Evolutionary conservation across 1,139 yeast species (phyloP), one percentile per base, ranked within the genome.

Genomic region (Debaryomycetaceae sp.): DNA sequence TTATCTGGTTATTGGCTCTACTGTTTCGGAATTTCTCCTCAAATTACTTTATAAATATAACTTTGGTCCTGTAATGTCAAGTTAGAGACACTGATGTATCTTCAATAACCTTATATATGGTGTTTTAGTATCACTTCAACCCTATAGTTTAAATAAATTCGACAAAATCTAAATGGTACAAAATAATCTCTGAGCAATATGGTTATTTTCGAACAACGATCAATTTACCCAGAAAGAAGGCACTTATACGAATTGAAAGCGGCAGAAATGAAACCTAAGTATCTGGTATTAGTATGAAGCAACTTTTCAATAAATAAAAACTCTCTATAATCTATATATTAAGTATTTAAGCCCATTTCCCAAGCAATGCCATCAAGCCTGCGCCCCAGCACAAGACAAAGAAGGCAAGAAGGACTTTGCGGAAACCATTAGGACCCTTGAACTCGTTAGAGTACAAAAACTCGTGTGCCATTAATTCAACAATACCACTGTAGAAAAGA

Each of bases 401-500:
- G 43, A 49, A 62, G 2, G 65, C 71, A 9, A 43, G 24, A 28
- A 61, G 33, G 48, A 58, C 50, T 14, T 48, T 49, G n/a, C 35
- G 32, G 38, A 51, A 46, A 6, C 54, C 53, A 4, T 43, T 39
- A 13, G 48, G 50, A 4, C 50, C 52, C 39, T 53, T 48, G 41
- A 65, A 58, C 30, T 56, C 65, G n/a, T 47, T 45, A 7, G 67
- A 63, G 36, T 51, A 56, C 44, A 66, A 50, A 46, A 67, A 66
- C 37, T 67, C 73, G 39, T 62, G 61, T 3, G 70, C 73, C 71
- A 67, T 64, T 30, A 67, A 53, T 39, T 67, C 73, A n/a, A 68
- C 70, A 33, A 67, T 46, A 39, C 70, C 61, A 39, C 64, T 64
- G 47, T 67, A 68, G 18, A 67, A 61, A 46, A 67, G 59, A 15